Base-by-base conservation (phyloP, 1,284 basidiomycete genomes). In the Rhodotorula sp. region DNA sequence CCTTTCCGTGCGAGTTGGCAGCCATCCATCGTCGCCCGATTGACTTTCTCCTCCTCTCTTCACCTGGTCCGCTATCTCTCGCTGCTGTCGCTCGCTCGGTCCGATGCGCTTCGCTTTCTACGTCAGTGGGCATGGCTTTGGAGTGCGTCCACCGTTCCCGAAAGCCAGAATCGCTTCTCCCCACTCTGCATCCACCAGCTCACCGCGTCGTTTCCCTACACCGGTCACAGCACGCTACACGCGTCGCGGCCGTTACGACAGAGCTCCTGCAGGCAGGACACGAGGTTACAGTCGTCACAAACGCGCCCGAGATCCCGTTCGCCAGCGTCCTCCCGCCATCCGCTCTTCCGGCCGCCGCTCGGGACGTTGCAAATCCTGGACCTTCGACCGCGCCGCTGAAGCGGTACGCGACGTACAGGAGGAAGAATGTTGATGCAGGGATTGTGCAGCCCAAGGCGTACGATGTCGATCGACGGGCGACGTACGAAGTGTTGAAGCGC, bases 401-500 rank as follows among this genome's bases (percentile, higher is more conserved):
- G 20, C 27, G 30, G 6, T 70, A 69, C 58, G 70, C 75, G 0
- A 39, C 56, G 22, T 79, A 79, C 58, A 59, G 77, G 24, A 68
- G 72, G n/a, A 59, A 70, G 17, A 64, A 73, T 29, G 71, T 79
- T 20, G 78, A 78, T 56, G 76, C 78, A 1, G 76, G 74, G 1
- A 77, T 78, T 27, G 71, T 75, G 4, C 78, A 79, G 68, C 78
- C 77, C 1, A 79, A 78, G 67, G 78, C 78, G 27, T 78, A 79
- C 64, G 74, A 76, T 57, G 88, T 91, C 19, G 89, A 90, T 76
- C 84, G 89, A 27, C 82, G 83, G 74, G 86, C 85, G 80, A 90
- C 89, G 71, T 81, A 89, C 6, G 82, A 86, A 30, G 87, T 85
- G 1, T 81, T 91, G 39, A 81, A 84, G 71, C 77, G 79, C 0